Evolutionary conservation across 108 stramenopile genomes (phyloP).

Genomic region (Nitzschia palea): DNA sequence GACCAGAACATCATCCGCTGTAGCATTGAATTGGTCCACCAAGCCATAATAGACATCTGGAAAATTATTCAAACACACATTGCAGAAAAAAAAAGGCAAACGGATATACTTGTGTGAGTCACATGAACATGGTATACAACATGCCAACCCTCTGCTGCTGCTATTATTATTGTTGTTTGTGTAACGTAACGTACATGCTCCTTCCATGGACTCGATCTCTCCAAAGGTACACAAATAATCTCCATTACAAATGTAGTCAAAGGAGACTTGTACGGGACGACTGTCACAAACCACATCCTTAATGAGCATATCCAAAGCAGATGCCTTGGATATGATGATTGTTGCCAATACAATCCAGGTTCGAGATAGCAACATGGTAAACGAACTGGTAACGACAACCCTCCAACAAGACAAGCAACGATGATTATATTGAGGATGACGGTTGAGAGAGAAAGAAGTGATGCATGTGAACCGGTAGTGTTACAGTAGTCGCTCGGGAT

Average conservation of each 20-base stretch:
- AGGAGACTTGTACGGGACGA: background rate
- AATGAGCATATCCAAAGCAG: slow-evolving; percentile 8
- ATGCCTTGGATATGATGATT: background rate
- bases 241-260: slow-evolving; percentile 17
- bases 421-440: no score
- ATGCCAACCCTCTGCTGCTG: no score
- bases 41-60: slow-evolving; percentile 17
- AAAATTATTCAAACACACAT: no score
- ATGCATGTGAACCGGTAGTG: no score
- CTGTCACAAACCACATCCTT: background rate
- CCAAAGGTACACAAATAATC: slow-evolving; percentile 16
- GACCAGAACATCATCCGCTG: background rate
- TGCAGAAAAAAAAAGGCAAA: no score
- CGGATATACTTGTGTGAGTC: no score
- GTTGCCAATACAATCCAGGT: background rate
- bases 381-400: no score
- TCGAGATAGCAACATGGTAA: background rate
- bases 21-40: background rate
- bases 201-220: slow-evolving; percentile 14
- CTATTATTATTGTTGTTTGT: background rate
- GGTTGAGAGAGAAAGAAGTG: no score
- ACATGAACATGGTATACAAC: no score
- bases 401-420: no score
- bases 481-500: no score
- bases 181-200: slow-evolving; percentile 3